Conservation (phyloP, 2,329 filamentous ascomycete species). For the Colletotrichum horii region DNA sequence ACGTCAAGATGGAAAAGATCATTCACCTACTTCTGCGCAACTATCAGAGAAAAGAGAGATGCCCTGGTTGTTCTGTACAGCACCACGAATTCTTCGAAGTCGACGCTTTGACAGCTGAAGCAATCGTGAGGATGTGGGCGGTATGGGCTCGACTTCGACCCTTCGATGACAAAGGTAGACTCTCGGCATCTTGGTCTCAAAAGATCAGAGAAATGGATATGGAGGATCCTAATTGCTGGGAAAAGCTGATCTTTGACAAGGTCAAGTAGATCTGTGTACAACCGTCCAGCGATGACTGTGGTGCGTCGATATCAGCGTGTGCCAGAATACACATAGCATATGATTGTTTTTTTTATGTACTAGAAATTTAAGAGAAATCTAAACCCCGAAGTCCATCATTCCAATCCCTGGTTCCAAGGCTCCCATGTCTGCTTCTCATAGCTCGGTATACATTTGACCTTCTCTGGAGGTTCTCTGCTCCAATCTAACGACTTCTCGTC, state of each 20-base stretch:
- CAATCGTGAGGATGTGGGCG: conserved; percentile 28
- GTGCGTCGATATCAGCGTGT: too few species aligned
- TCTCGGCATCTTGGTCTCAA: conserved; percentile 27
- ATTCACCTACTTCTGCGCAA: conserved; percentile 32
- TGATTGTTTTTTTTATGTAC: too few species aligned
- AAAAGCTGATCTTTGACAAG: not conserved
- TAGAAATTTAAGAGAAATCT: too few species aligned
- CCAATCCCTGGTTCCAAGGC: conserved; percentile 41
- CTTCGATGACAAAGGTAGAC: conserved; percentile 28
- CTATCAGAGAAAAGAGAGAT: conserved; percentile 29
- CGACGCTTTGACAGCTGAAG: conserved; percentile 14
- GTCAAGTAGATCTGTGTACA: not conserved
- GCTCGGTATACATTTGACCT: conserved; percentile 52
- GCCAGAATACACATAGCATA: too few species aligned
- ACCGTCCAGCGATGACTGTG: not conserved
- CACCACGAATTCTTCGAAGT: conserved; percentile 36
- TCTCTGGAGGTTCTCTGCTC: conserved; percentile 45
- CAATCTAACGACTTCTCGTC: conserved; percentile 44
- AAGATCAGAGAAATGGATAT: not conserved
- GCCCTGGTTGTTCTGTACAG: conserved; percentile 24
- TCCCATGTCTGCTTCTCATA: conserved; percentile 46
- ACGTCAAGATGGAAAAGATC: conserved; percentile 32
- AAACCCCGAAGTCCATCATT: not conserved
- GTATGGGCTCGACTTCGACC: conserved; percentile 30
- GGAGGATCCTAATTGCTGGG: not conserved